Evolutionary conservation across 2,329 filamentous ascomycete species (phyloP).

Genomic region (Colletotrichum euphorbiae): DNA sequence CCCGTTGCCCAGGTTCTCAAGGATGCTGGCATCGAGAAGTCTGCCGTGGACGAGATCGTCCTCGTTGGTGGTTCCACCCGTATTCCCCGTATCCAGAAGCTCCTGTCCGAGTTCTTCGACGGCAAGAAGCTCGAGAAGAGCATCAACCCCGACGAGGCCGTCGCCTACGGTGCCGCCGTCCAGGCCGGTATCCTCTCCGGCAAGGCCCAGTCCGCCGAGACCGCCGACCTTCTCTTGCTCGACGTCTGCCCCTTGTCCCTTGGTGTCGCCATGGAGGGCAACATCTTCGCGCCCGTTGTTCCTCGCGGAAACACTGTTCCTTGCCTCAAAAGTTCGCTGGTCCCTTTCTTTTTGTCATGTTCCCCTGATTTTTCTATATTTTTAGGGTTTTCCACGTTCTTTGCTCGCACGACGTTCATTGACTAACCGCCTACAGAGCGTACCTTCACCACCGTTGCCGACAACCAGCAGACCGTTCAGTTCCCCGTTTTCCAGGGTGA

Average conservation of each 20-base stretch:
- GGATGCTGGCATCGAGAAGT: slow-evolving; percentile 90
- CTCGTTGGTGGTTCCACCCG: slow-evolving; percentile 98
- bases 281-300: slow-evolving; percentile 97
- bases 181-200: slow-evolving; percentile 99
- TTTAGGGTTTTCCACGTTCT: too few relatives aligned
- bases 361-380: too few relatives aligned
- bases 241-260: slow-evolving; percentile 97
- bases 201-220: slow-evolving; percentile 96
- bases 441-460: slow-evolving; percentile 89
- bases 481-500: slow-evolving; percentile 98
- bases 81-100: slow-evolving; percentile 99
- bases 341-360: too few relatives aligned
- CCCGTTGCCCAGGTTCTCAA: slow-evolving; percentile 97
- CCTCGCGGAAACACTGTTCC: slow-evolving; percentile 82
- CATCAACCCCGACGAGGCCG: slow-evolving; percentile 99
- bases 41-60: slow-evolving; percentile 95
- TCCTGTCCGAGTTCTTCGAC: slow-evolving; percentile 98
- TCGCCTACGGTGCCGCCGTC: slow-evolving; percentile 98
- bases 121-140: slow-evolving; percentile 99
- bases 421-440: slow-evolving; percentile 41
- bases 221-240: slow-evolving; percentile 91
- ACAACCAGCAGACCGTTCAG: slow-evolving; percentile 83
- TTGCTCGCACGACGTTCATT: neutral
- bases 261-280: slow-evolving; percentile 99
- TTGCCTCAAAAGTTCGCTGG: slow-evolving; percentile 68